Base-by-base conservation (phyloP, 495 filamentous ascomycete species). In the Penicillium dipodomyicola region DNA sequence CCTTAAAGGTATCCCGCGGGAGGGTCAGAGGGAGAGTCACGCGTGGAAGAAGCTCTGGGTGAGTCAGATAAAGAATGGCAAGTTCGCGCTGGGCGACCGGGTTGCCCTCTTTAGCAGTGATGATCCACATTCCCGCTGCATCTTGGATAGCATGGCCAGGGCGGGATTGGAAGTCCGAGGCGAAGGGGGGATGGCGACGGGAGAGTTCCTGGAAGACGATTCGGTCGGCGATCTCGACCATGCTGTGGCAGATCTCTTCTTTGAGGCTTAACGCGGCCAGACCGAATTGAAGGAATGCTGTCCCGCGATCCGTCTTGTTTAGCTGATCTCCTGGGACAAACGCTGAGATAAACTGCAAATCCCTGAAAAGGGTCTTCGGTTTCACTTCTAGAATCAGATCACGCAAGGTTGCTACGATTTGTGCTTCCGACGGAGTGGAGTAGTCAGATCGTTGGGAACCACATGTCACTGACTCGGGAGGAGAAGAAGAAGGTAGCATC, bases 241-340 rank as follows among this genome's bases (percentile, higher is more conserved):
- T 94, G 32, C 89, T 88, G 40, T 87, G 82, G 69, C 89, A 91
- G 20, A 94, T 83, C 52, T 97, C 92, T 64, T 93, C 89, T 69
- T 97, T 97, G 41, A 97, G 78, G 39, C 86, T 85, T 35, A 97
- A 75, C 6, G 92, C 92, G 12, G 94, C 94, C 15, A 96, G 80
- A 2, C 88, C 90, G 37, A 92, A 90, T 67, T 98, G 91, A 84
- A 95, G 91, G 71, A 97, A 98, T 0, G 94, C 91, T 59, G 93
- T 96, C 33, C 91, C 93, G 37, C 86, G 83, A 49, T 92, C 88
- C 0, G 87, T 93, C 60, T 89, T 88, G 74, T 94, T 92, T 12
- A 98, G 80, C 8, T 89, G 84, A 7, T 85, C 80, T 9, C 85
- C 76, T 7, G 94, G 89, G 23, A 97, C 87, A 65, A 98, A 96